Evolutionary conservation across 306 rosid species (phyloP), one percentile per base, ranked within the genome.

Genomic region (Citrullus mucosospermus): DNA sequence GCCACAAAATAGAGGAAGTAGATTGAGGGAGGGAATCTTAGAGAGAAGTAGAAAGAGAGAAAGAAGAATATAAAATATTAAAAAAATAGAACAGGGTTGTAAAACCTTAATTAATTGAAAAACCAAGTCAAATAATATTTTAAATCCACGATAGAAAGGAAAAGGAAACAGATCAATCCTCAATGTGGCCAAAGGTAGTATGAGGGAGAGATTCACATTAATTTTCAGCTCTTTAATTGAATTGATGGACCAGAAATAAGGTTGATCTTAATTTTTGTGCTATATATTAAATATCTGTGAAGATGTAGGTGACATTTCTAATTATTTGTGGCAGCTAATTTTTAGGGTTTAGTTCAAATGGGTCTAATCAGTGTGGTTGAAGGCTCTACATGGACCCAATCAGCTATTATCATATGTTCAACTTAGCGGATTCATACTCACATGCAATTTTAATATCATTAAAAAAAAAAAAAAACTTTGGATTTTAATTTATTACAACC

Each of bases 301-400:
- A 62, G 69, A 38, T 32, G 69, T 14, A 7, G 20, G 44, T 15
- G 44, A 62, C 20, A 32, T 15, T 34, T 62, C 11, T 38, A 9
- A 65, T 63, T 61, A 66, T 36, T 53, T 20, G 38, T 44, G 76
- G 76, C 39, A 70, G 32, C 76, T 44, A 48, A 44, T 71, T 71
- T 43, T 48, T 43, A 12, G 58, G 58, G 32, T 32, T 71, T 71
- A 71, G 54, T 46, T 15, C 41, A 46, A 25, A 46, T 71, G 77
- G 77, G 61, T 73, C 61, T 73, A 48, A 50, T 32, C 61, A 51
- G 14, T 71, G 22, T 71, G 59, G 59, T 71, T 71, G 77, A 73
- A 73, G 17, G 46, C 34, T 53, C 75, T 68, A 68, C 75, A 53
- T 73, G 77, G 61, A 73, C 77, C 77, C 60, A 73, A 73, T 73